Conservation (phyloP, 1,284 basidiomycete species). For the Puccinia novopanici region DNA sequence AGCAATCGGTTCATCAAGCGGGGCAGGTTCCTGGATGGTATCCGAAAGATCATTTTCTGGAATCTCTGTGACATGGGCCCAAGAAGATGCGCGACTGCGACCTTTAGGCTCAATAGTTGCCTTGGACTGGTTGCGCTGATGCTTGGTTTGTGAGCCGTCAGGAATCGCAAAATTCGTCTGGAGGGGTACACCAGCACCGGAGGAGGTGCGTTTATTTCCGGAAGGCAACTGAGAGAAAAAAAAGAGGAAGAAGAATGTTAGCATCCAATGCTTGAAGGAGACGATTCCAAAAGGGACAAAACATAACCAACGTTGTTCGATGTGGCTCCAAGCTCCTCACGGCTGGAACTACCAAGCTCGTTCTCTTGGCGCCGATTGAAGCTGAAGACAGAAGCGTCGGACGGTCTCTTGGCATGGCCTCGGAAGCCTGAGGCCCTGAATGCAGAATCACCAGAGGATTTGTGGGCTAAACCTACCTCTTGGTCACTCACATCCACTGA, state of each 20-base stretch:
- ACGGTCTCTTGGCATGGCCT: conserved; percentile 1
- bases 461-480: conserved; percentile 12
- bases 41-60: neutral
- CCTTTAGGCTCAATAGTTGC: neutral
- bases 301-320: neutral
- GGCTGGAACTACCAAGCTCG: neutral
- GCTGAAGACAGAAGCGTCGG: conserved; percentile 9
- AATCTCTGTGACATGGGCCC: conserved; percentile 1
- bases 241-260: neutral
- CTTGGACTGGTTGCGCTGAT: conserved; percentile 20
- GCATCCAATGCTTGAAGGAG: neutral
- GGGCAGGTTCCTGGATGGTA: neutral
- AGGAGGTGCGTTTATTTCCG: neutral
- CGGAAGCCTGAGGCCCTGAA: neutral
- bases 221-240: neutral
- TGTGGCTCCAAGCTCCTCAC: neutral
- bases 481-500: neutral
- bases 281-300: neutral
- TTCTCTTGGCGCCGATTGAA: neutral
- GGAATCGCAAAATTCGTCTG: conserved; percentile 10
- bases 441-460: neutral
- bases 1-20: conserved; percentile 8
- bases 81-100: conserved; percentile 10
- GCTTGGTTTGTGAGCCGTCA: neutral
- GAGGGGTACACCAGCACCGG: conserved; percentile 1